Evolutionary conservation across 352 stramenopile genomes (phyloP).

Genomic region (Globisporangium camurandrum): DNA sequence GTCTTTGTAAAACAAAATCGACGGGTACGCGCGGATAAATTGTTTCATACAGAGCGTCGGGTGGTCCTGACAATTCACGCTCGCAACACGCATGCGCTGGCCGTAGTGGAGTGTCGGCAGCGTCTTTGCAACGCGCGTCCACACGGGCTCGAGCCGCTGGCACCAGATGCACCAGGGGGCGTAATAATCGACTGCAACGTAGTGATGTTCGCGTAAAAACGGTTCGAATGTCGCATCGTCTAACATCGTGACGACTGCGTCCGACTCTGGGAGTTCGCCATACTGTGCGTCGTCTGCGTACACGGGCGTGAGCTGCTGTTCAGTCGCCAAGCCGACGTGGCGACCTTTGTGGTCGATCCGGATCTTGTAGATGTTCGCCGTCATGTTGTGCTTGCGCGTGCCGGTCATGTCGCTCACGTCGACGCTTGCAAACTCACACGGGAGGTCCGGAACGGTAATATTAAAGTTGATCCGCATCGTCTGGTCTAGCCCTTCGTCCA

Average conservation of each 20-base stretch:
- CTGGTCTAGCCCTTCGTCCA: slow-evolving; percentile 81
- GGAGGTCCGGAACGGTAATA: slow-evolving; percentile 66
- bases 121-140: slow-evolving; percentile 64
- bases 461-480: slow-evolving; percentile 85
- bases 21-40: slow-evolving; percentile 73
- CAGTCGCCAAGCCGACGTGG: slow-evolving; percentile 80
- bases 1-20: slow-evolving; percentile 53
- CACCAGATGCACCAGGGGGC: slow-evolving; percentile 77
- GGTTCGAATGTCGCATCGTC: slow-evolving; percentile 86
- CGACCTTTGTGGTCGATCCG: slow-evolving; percentile 79
- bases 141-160: slow-evolving; percentile 68
- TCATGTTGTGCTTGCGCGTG: slow-evolving; percentile 66
- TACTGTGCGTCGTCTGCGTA: slow-evolving; percentile 60
- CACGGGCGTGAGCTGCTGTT: slow-evolving; percentile 76
- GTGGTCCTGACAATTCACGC: slow-evolving; percentile 70
- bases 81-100: slow-evolving; percentile 71
- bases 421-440: slow-evolving; percentile 62
- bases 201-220: slow-evolving; percentile 92
- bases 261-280: slow-evolving; percentile 65
- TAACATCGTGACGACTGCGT: slow-evolving; percentile 67
- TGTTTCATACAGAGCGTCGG: slow-evolving; percentile 58
- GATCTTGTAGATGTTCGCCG: slow-evolving; percentile 98
- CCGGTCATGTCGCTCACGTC: slow-evolving; percentile 81
- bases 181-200: slow-evolving; percentile 92
- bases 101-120: slow-evolving; percentile 72